Evolutionary conservation across 805 yeast genomes (phyloP), one percentile per base, ranked within the genome.

Genomic region (Suhomyces kilbournensis): DNA sequence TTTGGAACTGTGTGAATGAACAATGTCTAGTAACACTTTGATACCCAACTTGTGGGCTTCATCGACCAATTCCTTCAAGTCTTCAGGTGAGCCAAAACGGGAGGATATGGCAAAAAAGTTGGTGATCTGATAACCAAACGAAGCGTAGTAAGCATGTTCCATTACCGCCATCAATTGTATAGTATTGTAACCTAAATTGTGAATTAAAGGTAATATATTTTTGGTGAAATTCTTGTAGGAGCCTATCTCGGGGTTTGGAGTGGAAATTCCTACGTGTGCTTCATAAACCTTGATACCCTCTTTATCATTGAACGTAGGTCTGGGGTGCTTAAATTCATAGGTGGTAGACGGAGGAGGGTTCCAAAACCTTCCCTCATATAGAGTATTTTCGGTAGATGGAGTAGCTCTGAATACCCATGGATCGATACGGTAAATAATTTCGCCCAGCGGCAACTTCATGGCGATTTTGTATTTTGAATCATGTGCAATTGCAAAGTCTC

Each of bases 71-170:
- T 88, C 91, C 69, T 89, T 92, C 63, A 93, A 77, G 48, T 94
- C 97, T 60, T 94, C 98, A 2, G 99, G 98, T 0, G 97, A 83
- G 26, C 99, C 99, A 62, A 78, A 94, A 56, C 99, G 80, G 7
- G 97, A 92, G 49, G 94, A 85, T 22, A 81, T 78, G 1, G 98
- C 97, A 67, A 88, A 93, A 67, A 93, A 94, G 54, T 86, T 88
- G 20, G 98, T 92, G 25, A 93, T 85, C 69, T 93, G 99, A 68
- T 93, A 93, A n/a, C 99, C 99, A 67, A 93, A 93, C 2, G 97
- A 90, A 1, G 97, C 99, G 68, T 93, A 93, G 67, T 93, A 93
- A 1, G 99, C 98, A 68, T 93, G 99, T 70, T 93, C 99, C 99
- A 93, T 93, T 44, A 93, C 81, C 0, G 99, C 97, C 99, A 93